Evolutionary conservation across 2,329 filamentous ascomycete species (phyloP).

Genomic region (Xylaria sp.): DNA sequence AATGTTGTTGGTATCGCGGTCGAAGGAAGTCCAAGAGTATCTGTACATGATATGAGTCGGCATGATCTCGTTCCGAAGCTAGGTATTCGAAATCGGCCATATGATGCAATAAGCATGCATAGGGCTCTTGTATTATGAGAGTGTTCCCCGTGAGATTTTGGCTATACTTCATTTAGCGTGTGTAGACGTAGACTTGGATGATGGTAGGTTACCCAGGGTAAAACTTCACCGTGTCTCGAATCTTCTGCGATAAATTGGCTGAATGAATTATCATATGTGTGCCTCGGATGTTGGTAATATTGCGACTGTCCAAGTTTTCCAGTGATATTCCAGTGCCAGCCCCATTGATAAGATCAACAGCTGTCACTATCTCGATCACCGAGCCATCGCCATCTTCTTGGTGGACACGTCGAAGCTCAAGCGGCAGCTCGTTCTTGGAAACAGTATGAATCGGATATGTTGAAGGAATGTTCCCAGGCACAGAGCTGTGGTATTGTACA

Average conservation of each 20-base stretch:
- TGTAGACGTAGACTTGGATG: background rate
- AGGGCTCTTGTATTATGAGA: constrained; percentile 16
- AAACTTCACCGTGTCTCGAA: constrained; percentile 14
- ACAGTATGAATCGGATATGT: background rate
- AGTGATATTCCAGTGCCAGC: background rate
- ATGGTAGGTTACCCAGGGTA: constrained; percentile 8
- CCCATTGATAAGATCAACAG: background rate
- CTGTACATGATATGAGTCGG: constrained; percentile 1
- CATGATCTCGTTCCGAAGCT: background rate
- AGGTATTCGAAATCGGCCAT: constrained; percentile 8
- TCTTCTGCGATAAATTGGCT: background rate
- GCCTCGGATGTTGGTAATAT: background rate
- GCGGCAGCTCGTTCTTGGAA: constrained; percentile 6
- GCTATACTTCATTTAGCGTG: background rate
- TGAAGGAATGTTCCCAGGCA: background rate
- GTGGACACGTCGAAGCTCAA: background rate
- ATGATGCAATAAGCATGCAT: constrained; percentile 20
- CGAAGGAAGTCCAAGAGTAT: constrained; percentile 23
- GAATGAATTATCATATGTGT: constrained; percentile 26
- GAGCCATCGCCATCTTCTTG: background rate
- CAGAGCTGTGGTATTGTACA: background rate
- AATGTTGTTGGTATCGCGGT: constrained; percentile 13
- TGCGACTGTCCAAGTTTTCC: background rate
- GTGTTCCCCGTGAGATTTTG: constrained; percentile 17
- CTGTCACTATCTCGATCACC: constrained; percentile 20